These are phyloP conservation scores for Jackrogersella minutella DNA, from an alignment of 495 filamentous ascomycete species.

Conservation along the genomic window DNA sequence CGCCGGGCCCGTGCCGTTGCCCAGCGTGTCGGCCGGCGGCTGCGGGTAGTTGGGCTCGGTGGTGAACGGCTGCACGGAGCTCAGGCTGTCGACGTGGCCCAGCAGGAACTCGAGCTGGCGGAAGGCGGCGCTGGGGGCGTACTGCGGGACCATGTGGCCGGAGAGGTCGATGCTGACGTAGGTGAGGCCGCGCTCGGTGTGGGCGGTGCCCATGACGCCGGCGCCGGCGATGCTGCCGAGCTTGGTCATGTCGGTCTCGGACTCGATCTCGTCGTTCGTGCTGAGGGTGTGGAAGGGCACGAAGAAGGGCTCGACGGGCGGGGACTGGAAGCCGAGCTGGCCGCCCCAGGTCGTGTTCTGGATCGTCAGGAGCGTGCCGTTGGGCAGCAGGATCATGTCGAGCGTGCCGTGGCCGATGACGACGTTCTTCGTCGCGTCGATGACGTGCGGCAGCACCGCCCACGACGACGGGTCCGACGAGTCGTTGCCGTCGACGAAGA, in stretches of 20 bases:
- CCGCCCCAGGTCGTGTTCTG: conserved; percentile 90
- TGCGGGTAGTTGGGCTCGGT: conserved; percentile 37
- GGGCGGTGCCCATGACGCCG: conserved; percentile 47
- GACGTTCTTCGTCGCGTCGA: conserved; percentile 74
- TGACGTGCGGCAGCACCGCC: conserved; percentile 70
- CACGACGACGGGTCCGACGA: conserved; percentile 61
- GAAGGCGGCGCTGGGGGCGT: conserved; percentile 48
- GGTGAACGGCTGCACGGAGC: conserved; percentile 44
- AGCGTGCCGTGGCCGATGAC: conserved; percentile 75
- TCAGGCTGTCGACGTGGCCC: conserved; percentile 46
- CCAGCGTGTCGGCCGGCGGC: conserved; percentile 34
- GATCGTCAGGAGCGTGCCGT: conserved; percentile 75
- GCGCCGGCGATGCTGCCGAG: conserved; percentile 38
- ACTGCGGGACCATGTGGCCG: conserved; percentile 49
- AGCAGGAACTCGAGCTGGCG: conserved; percentile 51
- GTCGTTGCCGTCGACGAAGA: conserved; percentile 68
- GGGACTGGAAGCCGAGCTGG: conserved; percentile 69
- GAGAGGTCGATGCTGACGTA: conserved; percentile 46
- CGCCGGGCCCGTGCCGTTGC: conserved; percentile 44
- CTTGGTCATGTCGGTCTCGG: conserved; percentile 30
- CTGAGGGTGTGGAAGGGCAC: conserved; percentile 67
- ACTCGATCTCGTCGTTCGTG: conserved; percentile 27
- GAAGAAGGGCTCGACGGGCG: conserved; percentile 67
- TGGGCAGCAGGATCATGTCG: conserved; percentile 68
- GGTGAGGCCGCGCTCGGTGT: conserved; percentile 50